Base-by-base conservation (phyloP, 768 basidiomycete species). In the Collybia mongolica region DNA sequence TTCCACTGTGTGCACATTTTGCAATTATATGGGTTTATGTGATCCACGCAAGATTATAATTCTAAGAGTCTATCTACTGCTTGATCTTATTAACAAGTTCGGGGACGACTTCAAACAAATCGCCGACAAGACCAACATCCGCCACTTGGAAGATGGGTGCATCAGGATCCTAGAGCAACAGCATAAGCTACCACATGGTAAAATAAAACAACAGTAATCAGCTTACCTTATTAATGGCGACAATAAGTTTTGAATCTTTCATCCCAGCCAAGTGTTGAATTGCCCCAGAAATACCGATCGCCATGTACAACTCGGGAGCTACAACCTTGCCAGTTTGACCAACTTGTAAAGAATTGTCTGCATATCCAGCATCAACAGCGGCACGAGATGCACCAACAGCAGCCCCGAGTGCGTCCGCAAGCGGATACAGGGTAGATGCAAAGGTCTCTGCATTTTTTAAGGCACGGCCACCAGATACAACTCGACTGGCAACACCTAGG, bases 81-180 rank as follows among this genome's bases (percentile, higher is more conserved):
- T 95, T 87, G 51, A 98, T 67, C 72, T 97, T 94, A 71, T 93
- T 81, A 28, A 89, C 82, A 46, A 99, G 70, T 70, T 97, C 84
- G 0, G 97, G 97, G 2, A 98, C 94, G 36, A 76, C 92, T 24
- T 95, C 86, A 61, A 88, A 99, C 40, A 98, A 74, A 66, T 99
- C 97, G 32, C 85, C 96, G 3, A 97, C 93, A 14, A 99, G 82
- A 0, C 96, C 96, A 12, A 88, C 81, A 67, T 99, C 97, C 15
- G 97, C 97, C 2, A 99, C 90, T 70, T 98, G 96, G 83, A 98
- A 98, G 63, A 99, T 99, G 1, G 97, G 97, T 7, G 97, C 97
- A 61, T 99, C 97, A 37, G 93, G 80, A 64, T 98, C 96, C 92
- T 95, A 58, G 17, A 56, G 4, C 28, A 3, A 38, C 41, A 44